A percentile compares a stretch with the other conserved stretches of the same genome.
These are phyloP conservation scores for Paraconiothyrium brasiliense DNA, from an alignment of 2,329 filamentous ascomycete species.

Conservation along the genomic window DNA sequence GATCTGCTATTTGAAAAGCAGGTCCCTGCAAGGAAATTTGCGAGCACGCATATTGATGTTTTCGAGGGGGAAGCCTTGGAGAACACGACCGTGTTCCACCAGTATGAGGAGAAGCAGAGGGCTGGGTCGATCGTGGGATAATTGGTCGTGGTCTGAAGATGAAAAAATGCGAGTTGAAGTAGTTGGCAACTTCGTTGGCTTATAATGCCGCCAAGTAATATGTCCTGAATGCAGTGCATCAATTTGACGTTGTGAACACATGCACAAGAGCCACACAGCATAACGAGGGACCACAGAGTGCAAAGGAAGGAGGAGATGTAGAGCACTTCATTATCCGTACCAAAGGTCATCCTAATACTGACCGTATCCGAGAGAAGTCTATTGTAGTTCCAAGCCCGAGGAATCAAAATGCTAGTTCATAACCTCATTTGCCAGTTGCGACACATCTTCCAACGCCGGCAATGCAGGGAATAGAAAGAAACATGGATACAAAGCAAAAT, in stretches of 20 bases:
- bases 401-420: constrained; percentile 2
- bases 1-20: constrained; percentile 83
- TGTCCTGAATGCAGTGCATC: background rate
- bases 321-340: constrained; percentile 3
- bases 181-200: background rate
- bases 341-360: background rate
- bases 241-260: background rate
- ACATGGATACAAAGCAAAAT: constrained; percentile 7
- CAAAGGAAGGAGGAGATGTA: background rate
- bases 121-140: constrained; percentile 2
- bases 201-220: background rate
- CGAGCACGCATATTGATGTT: constrained; percentile 64
- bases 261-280: background rate
- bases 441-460: constrained; percentile 8
- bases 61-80: constrained; percentile 51
- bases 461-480: constrained; percentile 5
- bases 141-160: background rate
- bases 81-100: constrained; percentile 41
- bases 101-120: constrained; percentile 46
- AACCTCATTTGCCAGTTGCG: background rate
- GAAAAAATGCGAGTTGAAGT: background rate
- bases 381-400: background rate
- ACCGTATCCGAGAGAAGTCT: constrained; percentile 5
- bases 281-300: too few species aligned
- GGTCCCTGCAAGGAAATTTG: constrained; percentile 77